Evolutionary conservation across 2,329 filamentous ascomycete species (phyloP).

Genomic region (Arthroderma sp.): DNA sequence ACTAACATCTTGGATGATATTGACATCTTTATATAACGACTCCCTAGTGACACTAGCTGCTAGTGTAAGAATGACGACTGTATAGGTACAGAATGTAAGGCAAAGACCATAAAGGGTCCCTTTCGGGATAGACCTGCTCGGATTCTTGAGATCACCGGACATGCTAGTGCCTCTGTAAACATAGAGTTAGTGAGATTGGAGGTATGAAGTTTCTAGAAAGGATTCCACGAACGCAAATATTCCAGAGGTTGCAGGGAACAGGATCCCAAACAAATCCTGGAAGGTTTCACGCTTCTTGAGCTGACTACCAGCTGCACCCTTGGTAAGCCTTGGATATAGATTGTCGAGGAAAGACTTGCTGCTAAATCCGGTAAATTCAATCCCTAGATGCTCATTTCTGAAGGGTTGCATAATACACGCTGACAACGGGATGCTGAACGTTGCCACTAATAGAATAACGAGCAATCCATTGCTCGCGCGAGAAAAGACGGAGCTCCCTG

Average conservation of each 20-base stretch:
- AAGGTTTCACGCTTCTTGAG: slow-evolving; percentile 57
- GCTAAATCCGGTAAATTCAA: slow-evolving; percentile 69
- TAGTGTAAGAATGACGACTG: slow-evolving; percentile 65
- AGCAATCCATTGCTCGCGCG: slow-evolving; percentile 68
- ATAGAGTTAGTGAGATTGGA: slow-evolving; percentile 42
- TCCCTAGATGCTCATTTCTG: slow-evolving; percentile 45
- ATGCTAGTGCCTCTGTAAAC: slow-evolving; percentile 60
- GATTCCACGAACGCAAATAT: slow-evolving; percentile 42
- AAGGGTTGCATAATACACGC: slow-evolving; percentile 58
- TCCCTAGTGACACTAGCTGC: slow-evolving; percentile 61
- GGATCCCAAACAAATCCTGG: slow-evolving; percentile 70
- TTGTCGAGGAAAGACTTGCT: slow-evolving; percentile 60
- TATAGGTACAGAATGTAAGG: slow-evolving; percentile 64
- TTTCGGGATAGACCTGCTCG: slow-evolving; percentile 70
- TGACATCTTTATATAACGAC: slow-evolving; percentile 62
- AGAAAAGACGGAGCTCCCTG: slow-evolving; percentile 68
- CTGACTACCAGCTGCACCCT: slow-evolving; percentile 50
- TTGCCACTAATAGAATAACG: slow-evolving; percentile 57
- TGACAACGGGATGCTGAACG: slow-evolving; percentile 73
- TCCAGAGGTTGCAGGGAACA: slow-evolving; percentile 60
- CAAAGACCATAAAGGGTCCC: slow-evolving; percentile 70
- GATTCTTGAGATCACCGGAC: slow-evolving; percentile 74
- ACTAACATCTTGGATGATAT: slow-evolving; percentile 60
- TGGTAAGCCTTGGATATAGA: slow-evolving; percentile 54
- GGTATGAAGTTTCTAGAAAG: slow-evolving; percentile 19